Evolutionary conservation across 306 rosid species (phyloP), one percentile per base, ranked within the genome.

Genomic region (Castanea crenata): DNA sequence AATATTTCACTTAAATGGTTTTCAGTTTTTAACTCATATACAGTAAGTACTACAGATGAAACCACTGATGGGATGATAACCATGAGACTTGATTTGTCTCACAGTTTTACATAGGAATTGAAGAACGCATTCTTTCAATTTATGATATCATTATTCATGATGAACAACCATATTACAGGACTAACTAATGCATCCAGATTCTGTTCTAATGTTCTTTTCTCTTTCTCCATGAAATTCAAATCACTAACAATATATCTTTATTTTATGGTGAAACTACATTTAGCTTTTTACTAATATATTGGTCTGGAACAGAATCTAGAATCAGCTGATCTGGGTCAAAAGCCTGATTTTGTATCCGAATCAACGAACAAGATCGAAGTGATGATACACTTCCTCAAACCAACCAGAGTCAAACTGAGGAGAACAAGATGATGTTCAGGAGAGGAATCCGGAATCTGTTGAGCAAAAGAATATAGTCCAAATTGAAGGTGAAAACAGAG

Each of bases 331-430:
- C 57, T 41, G 10, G 20, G 7, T 32, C 44, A 52, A 73, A 35
- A 5, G 75, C 71, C 57, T 44, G 61, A 62, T 25, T 56, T 14
- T 18, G 44, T 20, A 55, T 68, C 72, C 18, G 76, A 72, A 25
- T 55, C 71, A 59, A 41, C 49, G 34, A 16, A 49, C 55, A 52
- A 44, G 79, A 71, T 76, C 76, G 67, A 63, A 64, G 57, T 55
- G 44, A 64, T 55, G 78, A 69, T 72, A 79, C 71, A 67, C 59
- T 56, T 29, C 55, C 72, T 55, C 76, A 72, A 65, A 77, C 76
- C 44, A 73, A 31, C 55, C 51, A 62, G 44, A 15, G 14, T 51
- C 54, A 79, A 57, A 72, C 71, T 2, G 80, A 79, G 58, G 73
- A 52, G 67, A 35, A 51, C 10, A 46, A 68, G 64, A 79, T 25